Percentiles rank a stretch among this genome's conserved stretches.
Conservation (phyloP, 78 protist species). For the Andalucia godoyi region DNA sequence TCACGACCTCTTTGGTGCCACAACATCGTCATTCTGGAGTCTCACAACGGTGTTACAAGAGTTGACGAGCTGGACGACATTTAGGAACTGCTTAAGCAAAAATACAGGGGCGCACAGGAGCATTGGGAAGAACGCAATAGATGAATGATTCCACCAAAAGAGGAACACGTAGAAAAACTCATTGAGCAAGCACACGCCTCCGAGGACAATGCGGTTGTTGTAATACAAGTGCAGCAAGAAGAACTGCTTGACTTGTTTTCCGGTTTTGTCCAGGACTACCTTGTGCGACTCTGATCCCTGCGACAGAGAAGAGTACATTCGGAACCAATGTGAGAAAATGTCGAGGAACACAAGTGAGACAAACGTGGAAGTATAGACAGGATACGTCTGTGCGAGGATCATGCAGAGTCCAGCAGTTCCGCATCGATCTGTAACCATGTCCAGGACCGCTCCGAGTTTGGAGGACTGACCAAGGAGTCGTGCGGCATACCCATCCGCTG, state of each 20-base stretch:
- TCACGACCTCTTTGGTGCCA: too few relatives aligned
- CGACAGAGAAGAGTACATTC: slow-evolving; percentile 32
- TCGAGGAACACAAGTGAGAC: slow-evolving; percentile 43
- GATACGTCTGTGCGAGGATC: slow-evolving; percentile 37
- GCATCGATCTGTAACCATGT: slow-evolving; percentile 75
- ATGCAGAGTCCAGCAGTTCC: slow-evolving; percentile 49
- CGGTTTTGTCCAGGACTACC: slow-evolving; percentile 10
- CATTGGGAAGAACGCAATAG: too few relatives aligned
- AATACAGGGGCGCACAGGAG: too few relatives aligned
- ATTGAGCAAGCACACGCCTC: slow-evolving; percentile 18
- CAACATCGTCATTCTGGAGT: too few relatives aligned
- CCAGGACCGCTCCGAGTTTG: slow-evolving; percentile 68
- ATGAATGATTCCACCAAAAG: too few relatives aligned
- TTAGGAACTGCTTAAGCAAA: too few relatives aligned
- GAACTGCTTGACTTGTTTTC: slow-evolving; percentile 2
- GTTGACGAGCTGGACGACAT: too few relatives aligned
- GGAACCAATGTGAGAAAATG: slow-evolving; percentile 44
- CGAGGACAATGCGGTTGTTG: background rate
- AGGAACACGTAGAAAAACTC: slow-evolving; percentile 13
- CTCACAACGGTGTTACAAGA: too few relatives aligned
- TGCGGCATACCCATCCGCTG: slow-evolving; percentile 70
- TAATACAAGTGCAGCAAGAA: slow-evolving; percentile 9
- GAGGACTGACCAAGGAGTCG: slow-evolving; percentile 51
- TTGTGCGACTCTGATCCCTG: slow-evolving; percentile 35
- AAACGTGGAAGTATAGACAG: background rate